Evolutionary conservation across 2,329 filamentous ascomycete genomes (phyloP).

Genomic region (Orbilia quercus): DNA sequence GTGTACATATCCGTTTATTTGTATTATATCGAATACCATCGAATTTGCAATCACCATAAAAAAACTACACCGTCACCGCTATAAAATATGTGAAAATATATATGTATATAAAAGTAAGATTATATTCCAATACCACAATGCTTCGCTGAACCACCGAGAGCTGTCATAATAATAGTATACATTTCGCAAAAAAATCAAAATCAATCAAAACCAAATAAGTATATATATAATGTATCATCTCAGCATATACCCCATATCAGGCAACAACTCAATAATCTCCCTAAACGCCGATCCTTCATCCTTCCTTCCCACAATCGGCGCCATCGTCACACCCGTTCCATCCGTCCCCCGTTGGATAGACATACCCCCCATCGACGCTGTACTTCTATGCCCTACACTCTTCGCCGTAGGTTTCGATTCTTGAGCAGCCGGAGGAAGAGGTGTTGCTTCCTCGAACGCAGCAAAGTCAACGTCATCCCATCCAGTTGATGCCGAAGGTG

Average conservation of each 20-base stretch:
- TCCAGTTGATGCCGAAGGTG: constrained; percentile 29
- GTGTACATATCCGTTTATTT: too few species aligned
- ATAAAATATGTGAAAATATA: too few species aligned
- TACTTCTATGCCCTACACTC: constrained; percentile 25
- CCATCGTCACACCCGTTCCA: constrained; percentile 44
- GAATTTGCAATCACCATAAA: too few species aligned
- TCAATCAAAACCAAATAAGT: not conserved
- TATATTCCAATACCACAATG: too few species aligned
- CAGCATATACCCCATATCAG: constrained; percentile 53
- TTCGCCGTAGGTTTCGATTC: constrained; percentile 19
- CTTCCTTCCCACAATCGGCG: constrained; percentile 51
- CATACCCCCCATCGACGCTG: constrained; percentile 38
- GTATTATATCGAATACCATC: too few species aligned
- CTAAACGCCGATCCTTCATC: constrained; percentile 34
- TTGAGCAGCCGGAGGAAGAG: constrained; percentile 24
- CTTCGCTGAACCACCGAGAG: not conserved
- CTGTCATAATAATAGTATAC: too few species aligned
- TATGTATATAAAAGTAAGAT: too few species aligned
- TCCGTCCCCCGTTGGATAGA: constrained; percentile 12
- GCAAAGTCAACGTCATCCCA: constrained; percentile 51
- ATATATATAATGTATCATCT: constrained; percentile 18
- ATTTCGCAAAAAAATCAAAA: not conserved
- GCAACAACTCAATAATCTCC: constrained; percentile 48
- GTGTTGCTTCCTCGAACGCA: constrained; percentile 44
- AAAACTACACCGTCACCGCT: too few species aligned